Percentiles rank a stretch among this genome's conserved stretches.
These are phyloP conservation scores for Calophaca sinica DNA, from an alignment of 306 rosid species.

Conservation along the genomic window DNA sequence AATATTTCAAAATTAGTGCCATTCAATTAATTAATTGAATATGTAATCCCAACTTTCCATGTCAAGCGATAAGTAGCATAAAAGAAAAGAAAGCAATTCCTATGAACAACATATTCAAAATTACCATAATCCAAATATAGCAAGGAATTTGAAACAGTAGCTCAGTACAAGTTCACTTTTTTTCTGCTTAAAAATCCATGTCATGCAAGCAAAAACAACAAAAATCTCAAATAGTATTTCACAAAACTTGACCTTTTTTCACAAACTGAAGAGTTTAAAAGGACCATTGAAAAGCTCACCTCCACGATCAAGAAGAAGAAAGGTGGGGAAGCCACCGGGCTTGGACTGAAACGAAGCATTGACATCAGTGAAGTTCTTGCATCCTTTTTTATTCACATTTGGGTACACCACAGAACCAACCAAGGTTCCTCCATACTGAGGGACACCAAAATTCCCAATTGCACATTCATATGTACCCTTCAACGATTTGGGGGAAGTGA, in stretches of 20 bases:
- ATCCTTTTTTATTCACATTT: slow-evolving; percentile 76
- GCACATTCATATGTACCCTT: slow-evolving; percentile 83
- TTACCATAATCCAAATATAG: slow-evolving; percentile 20
- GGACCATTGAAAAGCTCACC: slow-evolving; percentile 52
- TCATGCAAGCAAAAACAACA: not conserved
- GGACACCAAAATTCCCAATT: slow-evolving; percentile 97
- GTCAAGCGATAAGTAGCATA: slow-evolving; percentile 15
- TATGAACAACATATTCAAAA: slow-evolving; percentile 34
- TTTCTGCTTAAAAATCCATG: not conserved
- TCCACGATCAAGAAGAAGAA: slow-evolving; percentile 93
- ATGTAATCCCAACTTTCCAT: slow-evolving; percentile 29
- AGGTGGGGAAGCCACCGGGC: slow-evolving; percentile 80
- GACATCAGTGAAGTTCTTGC: slow-evolving; percentile 63
- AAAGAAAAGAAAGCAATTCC: not conserved
- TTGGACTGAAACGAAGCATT: slow-evolving; percentile 67
- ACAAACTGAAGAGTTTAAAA: slow-evolving; percentile 12
- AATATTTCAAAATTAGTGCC: slow-evolving; percentile 1
- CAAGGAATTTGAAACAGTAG: slow-evolving; percentile 1
- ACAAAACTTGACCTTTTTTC: not conserved
- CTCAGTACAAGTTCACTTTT: not conserved
- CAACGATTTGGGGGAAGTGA: slow-evolving; percentile 69
- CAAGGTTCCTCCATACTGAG: slow-evolving; percentile 91
- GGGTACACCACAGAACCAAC: slow-evolving; percentile 80
- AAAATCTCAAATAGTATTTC: not conserved
- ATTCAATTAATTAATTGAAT: not conserved